Evolutionary conservation across 2,329 filamentous ascomycete genomes (phyloP).

Genomic region (Botrytis fragariae): DNA sequence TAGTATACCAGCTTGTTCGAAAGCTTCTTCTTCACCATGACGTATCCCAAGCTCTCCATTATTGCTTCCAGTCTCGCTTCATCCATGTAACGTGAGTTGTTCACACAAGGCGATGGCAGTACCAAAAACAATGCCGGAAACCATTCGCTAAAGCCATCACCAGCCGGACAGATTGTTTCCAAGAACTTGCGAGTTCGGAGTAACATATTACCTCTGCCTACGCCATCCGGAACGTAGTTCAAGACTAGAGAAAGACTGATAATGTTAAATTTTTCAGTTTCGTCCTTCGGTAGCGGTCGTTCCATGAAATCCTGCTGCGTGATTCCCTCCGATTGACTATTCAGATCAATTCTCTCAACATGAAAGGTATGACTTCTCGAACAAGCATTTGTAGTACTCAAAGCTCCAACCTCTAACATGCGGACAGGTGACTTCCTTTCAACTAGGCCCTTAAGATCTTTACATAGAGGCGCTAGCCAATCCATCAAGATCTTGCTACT

Average conservation of each 20-base stretch:
- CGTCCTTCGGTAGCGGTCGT: constrained; percentile 64
- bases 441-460: constrained; percentile 29
- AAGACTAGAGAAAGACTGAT: constrained; percentile 90
- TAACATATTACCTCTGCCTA: constrained; percentile 80
- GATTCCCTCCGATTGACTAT: constrained; percentile 80
- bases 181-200: constrained; percentile 71
- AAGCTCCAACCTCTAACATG: constrained; percentile 84
- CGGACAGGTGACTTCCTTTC: constrained; percentile 45
- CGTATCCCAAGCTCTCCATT: constrained; percentile 75
- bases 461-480: constrained; percentile 51
- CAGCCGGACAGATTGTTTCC: constrained; percentile 38
- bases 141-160: constrained; percentile 33
- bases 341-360: constrained; percentile 82
- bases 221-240: constrained; percentile 84
- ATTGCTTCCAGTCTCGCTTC: constrained; percentile 66
- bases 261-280: constrained; percentile 73
- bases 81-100: constrained; percentile 87
- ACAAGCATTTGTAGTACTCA: constrained; percentile 82
- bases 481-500: constrained; percentile 63
- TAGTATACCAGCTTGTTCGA: constrained; percentile 86
- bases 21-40: constrained; percentile 61
- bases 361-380: constrained; percentile 69
- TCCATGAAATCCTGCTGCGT: constrained; percentile 92
- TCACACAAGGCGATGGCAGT: constrained; percentile 80
- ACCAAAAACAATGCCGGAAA: constrained; percentile 83